phyloP scores from a whole-genome alignment of 371 early-diverging fungal species.

The Capillidium rhysosporum region DNA sequence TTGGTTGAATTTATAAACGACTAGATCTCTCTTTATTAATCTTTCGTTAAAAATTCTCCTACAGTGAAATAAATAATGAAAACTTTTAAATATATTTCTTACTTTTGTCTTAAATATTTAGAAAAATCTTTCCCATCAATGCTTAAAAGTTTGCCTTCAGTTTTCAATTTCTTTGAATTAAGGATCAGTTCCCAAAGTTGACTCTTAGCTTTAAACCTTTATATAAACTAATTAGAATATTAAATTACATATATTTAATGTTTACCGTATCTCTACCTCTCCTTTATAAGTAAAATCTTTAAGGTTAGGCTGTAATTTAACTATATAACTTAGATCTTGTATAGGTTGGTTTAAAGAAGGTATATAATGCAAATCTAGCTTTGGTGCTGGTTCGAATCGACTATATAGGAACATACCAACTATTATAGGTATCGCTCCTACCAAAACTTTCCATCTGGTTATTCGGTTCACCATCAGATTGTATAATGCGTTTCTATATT shows the following conservation, averaged over 20 bases:
- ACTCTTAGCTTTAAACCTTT: slow-evolving; percentile 23
- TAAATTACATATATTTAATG: not conserved
- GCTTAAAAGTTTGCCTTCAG: slow-evolving; percentile 12
- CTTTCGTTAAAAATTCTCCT: not conserved
- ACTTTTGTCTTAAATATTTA: not conserved
- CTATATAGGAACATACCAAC: too few relatives aligned
- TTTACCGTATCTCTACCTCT: slow-evolving; percentile 16
- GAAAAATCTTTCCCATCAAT: slow-evolving; percentile 12
- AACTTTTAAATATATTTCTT: not conserved
- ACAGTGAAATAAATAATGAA: not conserved
- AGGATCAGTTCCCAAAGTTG: slow-evolving; percentile 26
- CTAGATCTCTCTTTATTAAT: too few relatives aligned
- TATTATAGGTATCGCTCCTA: too few relatives aligned
- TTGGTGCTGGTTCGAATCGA: not conserved
- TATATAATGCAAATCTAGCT: not conserved
- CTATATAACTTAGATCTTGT: slow-evolving; percentile 48
- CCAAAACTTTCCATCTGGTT: too few relatives aligned
- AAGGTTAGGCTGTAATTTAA: slow-evolving; percentile 46
- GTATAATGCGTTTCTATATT: not conserved
- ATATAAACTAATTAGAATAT: not conserved
- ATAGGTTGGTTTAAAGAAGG: slow-evolving; percentile 25
- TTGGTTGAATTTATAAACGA: too few relatives aligned
- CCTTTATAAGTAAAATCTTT: slow-evolving; percentile 8
- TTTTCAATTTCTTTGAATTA: slow-evolving; percentile 34
- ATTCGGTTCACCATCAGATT: not conserved